These are phyloP conservation scores for Fusarium chaquense DNA, from an alignment of 2,329 filamentous ascomycete genomes.

Conservation along the genomic window DNA sequence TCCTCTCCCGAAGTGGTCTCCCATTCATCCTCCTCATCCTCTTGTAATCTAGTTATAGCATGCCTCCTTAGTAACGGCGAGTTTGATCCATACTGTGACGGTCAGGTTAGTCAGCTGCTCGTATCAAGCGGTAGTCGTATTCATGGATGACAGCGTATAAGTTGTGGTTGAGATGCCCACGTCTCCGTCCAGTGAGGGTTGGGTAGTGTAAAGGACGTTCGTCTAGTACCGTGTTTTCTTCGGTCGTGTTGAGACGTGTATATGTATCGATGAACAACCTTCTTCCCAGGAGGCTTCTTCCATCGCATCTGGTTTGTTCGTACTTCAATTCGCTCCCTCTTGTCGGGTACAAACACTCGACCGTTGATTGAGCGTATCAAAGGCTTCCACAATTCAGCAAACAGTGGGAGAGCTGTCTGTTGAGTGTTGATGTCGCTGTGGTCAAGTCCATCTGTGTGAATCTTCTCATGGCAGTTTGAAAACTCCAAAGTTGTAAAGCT, in stretches of 20 bases:
- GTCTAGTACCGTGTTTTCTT: too few species aligned
- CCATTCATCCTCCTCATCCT: too few species aligned
- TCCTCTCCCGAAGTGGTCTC: too few species aligned
- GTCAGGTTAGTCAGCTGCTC: conserved; percentile 55
- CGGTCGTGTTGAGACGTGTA: conserved; percentile 2
- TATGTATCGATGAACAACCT: conserved; percentile 13
- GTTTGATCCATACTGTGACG: conserved; percentile 61
- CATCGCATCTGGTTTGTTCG: neutral
- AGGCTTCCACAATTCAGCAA: conserved; percentile 21
- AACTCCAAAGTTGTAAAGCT: too few species aligned
- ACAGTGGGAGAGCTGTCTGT: neutral
- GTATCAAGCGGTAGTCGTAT: conserved; percentile 62
- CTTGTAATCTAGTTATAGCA: too few species aligned
- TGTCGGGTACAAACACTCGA: conserved; percentile 16
- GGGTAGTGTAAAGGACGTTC: neutral
- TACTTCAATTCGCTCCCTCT: conserved; percentile 13
- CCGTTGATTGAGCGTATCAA: conserved; percentile 5
- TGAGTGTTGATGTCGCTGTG: neutral
- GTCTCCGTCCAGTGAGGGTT: conserved; percentile 1
- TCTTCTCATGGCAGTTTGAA: neutral
- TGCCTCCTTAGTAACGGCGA: conserved; percentile 54
- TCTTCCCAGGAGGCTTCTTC: neutral
- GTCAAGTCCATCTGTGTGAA: too few species aligned
- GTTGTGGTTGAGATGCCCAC: conserved; percentile 38
- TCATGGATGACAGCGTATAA: conserved; percentile 57